Evolutionary conservation across 2,329 filamentous ascomycete genomes (phyloP), one percentile per base, ranked within the genome.

Genomic region (Leptographium procerum): DNA sequence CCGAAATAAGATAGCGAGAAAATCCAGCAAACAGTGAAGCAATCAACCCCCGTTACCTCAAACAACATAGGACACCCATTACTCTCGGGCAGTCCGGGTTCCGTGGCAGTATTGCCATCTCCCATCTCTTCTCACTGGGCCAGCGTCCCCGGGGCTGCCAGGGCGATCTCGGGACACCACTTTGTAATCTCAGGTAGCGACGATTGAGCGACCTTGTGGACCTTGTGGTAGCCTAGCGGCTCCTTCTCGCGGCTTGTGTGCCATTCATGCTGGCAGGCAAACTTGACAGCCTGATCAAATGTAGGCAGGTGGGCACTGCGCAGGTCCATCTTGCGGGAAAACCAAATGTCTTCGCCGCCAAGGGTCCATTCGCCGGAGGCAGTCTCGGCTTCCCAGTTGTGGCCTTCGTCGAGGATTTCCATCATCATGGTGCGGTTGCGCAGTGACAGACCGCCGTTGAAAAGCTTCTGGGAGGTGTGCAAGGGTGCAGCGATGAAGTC

Each of bases 351-450:
- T 60, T 67, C 65, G 55, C 64, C 65, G 47, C 62, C 63, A 13
- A 59, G 29, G 34, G 61, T 61, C 61, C 61, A 64, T 4, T 51
- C 40, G 48, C 63, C 63, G 13, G 59, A 59, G 31, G 51, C 71
- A 4, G 72, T 70, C 63, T 78, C 74, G 1, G 67, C 68, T 53
- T 68, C 63, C 34, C 69, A 66, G 60, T 60, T 62, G 11, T 71
- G 69, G 52, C 73, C 67, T 22, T 71, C 59, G 59, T 72, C 72
- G 63, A 77, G 71, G 3, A 77, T 77, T 59, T 78, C 75, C 28
- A 73, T 56, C 33, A 69, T 69, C 57, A 66, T 68, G 45, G 61
- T 65, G 43, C 70, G 66, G 61, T 69, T 72, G 60, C 71, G 67
- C 59, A 74, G 62, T 28, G 67, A 70, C 56, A 74, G 63, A 0